Conservation (phyloP, 352 stramenopile species). For the Phytopythium delawarense region DNA sequence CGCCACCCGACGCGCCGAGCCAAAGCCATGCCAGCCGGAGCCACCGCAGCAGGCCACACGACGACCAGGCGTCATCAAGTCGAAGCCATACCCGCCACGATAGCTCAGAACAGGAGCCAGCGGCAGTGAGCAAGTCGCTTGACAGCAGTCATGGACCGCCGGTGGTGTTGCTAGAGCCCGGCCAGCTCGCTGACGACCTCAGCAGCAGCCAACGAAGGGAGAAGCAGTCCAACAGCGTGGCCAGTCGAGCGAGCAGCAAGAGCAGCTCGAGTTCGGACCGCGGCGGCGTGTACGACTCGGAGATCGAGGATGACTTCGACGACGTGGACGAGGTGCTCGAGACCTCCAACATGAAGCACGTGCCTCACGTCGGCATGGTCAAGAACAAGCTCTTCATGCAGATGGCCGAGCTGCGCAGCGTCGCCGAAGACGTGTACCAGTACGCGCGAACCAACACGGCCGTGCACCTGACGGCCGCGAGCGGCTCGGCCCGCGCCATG, state of each 20-base stretch:
- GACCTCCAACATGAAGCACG: slow-evolving; percentile 33
- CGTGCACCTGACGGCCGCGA: slow-evolving; percentile 25
- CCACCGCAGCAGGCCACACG: background rate
- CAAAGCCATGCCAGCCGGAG: background rate
- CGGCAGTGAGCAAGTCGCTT: background rate
- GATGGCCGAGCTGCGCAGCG: slow-evolving; percentile 38
- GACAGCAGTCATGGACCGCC: slow-evolving; percentile 9
- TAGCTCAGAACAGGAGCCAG: background rate
- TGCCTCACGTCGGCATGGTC: slow-evolving; percentile 23
- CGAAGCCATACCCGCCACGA: background rate
- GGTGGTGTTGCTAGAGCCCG: slow-evolving; percentile 16
- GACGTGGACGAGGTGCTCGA: slow-evolving; percentile 38
- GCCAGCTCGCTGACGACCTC: slow-evolving; percentile 10
- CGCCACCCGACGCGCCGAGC: background rate
- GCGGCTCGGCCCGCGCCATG: slow-evolving; percentile 2
- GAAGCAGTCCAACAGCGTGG: slow-evolving; percentile 29
- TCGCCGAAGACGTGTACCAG: slow-evolving; percentile 45
- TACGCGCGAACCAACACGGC: slow-evolving; percentile 40
- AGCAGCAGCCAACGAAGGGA: slow-evolving; percentile 13
- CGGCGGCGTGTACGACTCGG: slow-evolving; percentile 10
- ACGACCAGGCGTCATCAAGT: background rate
- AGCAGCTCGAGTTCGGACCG: background rate
- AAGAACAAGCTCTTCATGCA: slow-evolving; percentile 39
- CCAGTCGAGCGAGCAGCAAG: slow-evolving; percentile 16
- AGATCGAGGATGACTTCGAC: slow-evolving; percentile 26